Conservation (phyloP, 192 early-diverging fungal species). For the Mortierella antarctica region DNA sequence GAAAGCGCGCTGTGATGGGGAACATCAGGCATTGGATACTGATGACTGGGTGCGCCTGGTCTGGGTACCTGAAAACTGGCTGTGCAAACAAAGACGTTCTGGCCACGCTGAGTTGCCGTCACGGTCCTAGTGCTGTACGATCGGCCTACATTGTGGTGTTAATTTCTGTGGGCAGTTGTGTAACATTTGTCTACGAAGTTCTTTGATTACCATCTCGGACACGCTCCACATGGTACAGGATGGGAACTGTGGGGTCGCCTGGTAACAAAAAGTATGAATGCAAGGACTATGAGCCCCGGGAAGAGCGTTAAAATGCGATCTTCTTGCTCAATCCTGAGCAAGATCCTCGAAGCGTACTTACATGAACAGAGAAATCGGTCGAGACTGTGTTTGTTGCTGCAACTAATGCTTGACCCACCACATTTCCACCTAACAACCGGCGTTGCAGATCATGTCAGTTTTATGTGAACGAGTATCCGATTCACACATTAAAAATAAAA, state of each 20-base stretch:
- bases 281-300: constrained; percentile 64
- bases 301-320: neutral
- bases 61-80: constrained; percentile 79
- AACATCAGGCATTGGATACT: constrained; percentile 70
- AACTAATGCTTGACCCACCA: constrained; percentile 81
- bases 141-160: constrained; percentile 41
- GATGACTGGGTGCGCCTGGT: constrained; percentile 72
- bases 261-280: constrained; percentile 91
- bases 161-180: neutral
- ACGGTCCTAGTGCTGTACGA: constrained; percentile 76
- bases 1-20: constrained; percentile 37
- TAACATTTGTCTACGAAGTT: neutral
- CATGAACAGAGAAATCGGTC: constrained; percentile 71
- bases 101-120: constrained; percentile 80
- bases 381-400: constrained; percentile 85
- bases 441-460: neutral
- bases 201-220: constrained; percentile 70
- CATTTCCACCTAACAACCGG: constrained; percentile 48
- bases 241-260: constrained; percentile 77
- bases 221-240: constrained; percentile 80
- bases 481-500: neutral
- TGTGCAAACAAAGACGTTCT: constrained; percentile 80
- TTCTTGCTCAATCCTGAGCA: no score
- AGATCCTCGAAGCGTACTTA: constrained; percentile 25
- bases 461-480: neutral